Percentiles rank a stretch among this genome's conserved stretches.
These are phyloP conservation scores for Fusarium aywerte DNA, from an alignment of 2,329 filamentous ascomycete genomes.

Conservation along the genomic window DNA sequence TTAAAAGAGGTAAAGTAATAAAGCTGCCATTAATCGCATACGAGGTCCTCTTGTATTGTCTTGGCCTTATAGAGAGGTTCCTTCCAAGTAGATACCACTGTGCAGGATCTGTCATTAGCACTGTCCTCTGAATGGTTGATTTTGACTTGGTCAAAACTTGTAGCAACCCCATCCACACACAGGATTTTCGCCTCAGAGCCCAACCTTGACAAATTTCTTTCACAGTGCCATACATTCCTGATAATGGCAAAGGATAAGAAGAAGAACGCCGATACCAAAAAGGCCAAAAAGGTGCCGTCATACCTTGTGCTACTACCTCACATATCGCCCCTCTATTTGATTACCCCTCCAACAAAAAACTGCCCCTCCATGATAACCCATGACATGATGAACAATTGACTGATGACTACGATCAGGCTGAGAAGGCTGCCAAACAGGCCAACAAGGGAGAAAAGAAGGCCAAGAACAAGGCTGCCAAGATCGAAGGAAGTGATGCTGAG, in stretches of 20 bases:
- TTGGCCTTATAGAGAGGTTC: neutral
- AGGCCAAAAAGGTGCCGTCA: constrained; percentile 59
- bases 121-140: constrained; percentile 37
- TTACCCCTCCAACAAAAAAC: constrained; percentile 36
- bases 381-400: constrained; percentile 21
- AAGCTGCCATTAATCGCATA: no score
- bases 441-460: constrained; percentile 91
- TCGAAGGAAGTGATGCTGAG: constrained; percentile 86
- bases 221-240: neutral
- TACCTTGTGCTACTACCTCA: constrained; percentile 12
- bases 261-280: constrained; percentile 60
- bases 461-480: constrained; percentile 75
- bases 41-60: neutral
- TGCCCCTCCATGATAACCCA: constrained; percentile 25
- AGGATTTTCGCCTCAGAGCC: constrained; percentile 35
- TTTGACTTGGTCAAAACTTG: constrained; percentile 47
- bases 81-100: constrained; percentile 2
- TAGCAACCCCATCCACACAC: constrained; percentile 42
- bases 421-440: constrained; percentile 81
- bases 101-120: neutral
- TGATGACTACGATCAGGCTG: constrained; percentile 55
- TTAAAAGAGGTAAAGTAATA: no score
- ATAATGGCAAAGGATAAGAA: constrained; percentile 66
- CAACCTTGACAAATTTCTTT: constrained; percentile 14
- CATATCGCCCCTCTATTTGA: constrained; percentile 28